Percentiles rank a stretch among this genome's conserved stretches.
Evolutionary conservation across 1,284 basidiomycete species (phyloP).

Genomic region (Tilletia indica): DNA sequence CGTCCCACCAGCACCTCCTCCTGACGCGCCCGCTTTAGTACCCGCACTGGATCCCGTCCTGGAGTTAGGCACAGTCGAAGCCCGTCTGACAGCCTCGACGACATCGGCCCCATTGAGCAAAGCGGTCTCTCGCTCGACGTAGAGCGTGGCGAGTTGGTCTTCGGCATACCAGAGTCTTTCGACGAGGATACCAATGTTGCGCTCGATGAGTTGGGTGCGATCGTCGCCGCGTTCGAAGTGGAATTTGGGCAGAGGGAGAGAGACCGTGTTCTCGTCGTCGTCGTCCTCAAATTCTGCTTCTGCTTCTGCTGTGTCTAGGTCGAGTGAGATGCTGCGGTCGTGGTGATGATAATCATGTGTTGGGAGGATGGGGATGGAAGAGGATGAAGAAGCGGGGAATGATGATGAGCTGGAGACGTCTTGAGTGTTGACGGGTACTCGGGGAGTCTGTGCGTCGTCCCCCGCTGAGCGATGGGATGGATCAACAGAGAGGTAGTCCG

Average conservation of each 20-base stretch:
- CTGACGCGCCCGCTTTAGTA: neutral
- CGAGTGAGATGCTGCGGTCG: neutral
- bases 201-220: slow-evolving; percentile 39
- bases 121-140: slow-evolving; percentile 4
- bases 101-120: neutral
- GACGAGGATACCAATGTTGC: slow-evolving; percentile 37
- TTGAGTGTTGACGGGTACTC: neutral
- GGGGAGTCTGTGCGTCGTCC: slow-evolving; percentile 2
- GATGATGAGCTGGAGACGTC: neutral
- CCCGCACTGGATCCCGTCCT: neutral
- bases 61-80: slow-evolving; percentile 2
- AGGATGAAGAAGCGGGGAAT: neutral
- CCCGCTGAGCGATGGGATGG: neutral
- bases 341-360: neutral
- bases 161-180: slow-evolving; percentile 48
- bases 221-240: slow-evolving; percentile 32
- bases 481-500: slow-evolving; percentile 15
- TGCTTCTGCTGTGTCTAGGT: no score
- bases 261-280: neutral
- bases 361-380: neutral
- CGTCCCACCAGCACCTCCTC: neutral
- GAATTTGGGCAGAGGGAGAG: slow-evolving; percentile 43
- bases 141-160: slow-evolving; percentile 30
- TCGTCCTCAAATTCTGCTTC: neutral
- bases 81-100: neutral